Evolutionary conservation across 768 basidiomycete genomes (phyloP).

Genomic region (Boletus speciosus): DNA sequence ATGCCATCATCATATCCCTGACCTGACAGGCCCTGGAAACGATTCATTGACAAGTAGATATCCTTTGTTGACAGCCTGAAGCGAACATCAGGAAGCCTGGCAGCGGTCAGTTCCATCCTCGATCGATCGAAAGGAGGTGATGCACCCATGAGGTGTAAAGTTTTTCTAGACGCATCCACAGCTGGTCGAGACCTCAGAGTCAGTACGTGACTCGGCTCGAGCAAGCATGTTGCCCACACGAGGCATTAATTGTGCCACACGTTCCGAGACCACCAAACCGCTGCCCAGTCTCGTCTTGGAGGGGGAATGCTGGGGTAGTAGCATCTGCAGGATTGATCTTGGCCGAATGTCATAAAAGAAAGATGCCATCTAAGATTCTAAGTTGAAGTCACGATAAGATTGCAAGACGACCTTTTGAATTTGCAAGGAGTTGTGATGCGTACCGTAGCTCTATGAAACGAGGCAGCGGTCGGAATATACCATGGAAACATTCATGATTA

Average conservation of each 20-base stretch:
- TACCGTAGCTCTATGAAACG: background rate
- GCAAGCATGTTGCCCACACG: conserved; percentile 16
- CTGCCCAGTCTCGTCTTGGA: background rate
- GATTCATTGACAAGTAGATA: background rate
- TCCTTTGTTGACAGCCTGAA: no score
- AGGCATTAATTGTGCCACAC: background rate
- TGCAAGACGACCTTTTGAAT: background rate
- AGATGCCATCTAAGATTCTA: background rate
- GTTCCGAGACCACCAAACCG: no score
- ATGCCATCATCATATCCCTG: background rate
- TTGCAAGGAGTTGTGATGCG: background rate
- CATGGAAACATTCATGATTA: background rate
- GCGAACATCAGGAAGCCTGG: background rate
- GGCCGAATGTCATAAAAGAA: background rate
- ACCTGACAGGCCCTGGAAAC: background rate
- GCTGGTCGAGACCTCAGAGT: no score
- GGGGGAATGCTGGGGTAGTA: background rate
- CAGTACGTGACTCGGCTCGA: background rate
- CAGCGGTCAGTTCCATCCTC: background rate
- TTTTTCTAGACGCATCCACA: conserved; percentile 2
- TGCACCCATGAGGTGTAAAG: background rate
- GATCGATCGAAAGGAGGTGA: no score
- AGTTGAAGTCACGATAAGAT: conserved; percentile 7
- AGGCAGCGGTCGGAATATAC: background rate
- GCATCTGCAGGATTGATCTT: background rate